phyloP scores from a whole-genome alignment of 805 yeast species.

The Yamadazyma ubonensis region DNA sequence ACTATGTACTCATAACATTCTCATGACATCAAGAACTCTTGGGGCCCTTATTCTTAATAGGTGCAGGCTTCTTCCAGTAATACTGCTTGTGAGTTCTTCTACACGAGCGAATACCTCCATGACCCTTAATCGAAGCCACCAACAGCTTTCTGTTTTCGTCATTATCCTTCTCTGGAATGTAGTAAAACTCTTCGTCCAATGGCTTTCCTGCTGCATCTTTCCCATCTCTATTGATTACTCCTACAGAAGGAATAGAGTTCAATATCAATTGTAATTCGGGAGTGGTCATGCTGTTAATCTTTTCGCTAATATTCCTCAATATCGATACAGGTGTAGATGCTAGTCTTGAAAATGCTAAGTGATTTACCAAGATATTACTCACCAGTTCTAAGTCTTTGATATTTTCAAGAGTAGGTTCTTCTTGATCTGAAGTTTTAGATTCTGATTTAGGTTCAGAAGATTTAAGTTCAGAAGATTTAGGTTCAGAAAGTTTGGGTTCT shows the following conservation, averaged over 20 bases:
- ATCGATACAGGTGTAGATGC: slow-evolving; percentile 83
- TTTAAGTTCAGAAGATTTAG: too few species aligned
- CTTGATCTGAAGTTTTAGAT: neutral
- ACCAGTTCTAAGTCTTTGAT: slow-evolving; percentile 42
- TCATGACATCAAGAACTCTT: slow-evolving; percentile 2
- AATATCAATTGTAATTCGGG: slow-evolving; percentile 46
- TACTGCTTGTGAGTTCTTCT: slow-evolving; percentile 92
- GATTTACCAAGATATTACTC: slow-evolving; percentile 70
- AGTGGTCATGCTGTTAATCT: slow-evolving; percentile 46
- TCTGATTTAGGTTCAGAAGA: neutral
- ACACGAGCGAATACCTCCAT: slow-evolving; percentile 79
- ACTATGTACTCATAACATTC: too few species aligned
- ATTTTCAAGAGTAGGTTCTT: slow-evolving; percentile 22
- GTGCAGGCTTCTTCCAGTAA: slow-evolving; percentile 66
- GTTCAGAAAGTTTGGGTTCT: too few species aligned
- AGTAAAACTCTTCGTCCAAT: slow-evolving; percentile 90
- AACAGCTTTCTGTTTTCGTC: slow-evolving; percentile 67
- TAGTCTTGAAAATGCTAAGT: slow-evolving; percentile 84
- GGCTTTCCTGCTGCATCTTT: slow-evolving; percentile 97
- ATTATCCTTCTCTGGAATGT: slow-evolving; percentile 76
- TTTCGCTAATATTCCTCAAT: slow-evolving; percentile 60
- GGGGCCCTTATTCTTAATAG: slow-evolving; percentile 33
- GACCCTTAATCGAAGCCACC: slow-evolving; percentile 77
- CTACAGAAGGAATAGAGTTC: slow-evolving; percentile 57
- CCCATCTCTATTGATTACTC: slow-evolving; percentile 85